Evolutionary conservation across 441 rosid genomes (phyloP).

Genomic region (Theobroma grandiflorum): DNA sequence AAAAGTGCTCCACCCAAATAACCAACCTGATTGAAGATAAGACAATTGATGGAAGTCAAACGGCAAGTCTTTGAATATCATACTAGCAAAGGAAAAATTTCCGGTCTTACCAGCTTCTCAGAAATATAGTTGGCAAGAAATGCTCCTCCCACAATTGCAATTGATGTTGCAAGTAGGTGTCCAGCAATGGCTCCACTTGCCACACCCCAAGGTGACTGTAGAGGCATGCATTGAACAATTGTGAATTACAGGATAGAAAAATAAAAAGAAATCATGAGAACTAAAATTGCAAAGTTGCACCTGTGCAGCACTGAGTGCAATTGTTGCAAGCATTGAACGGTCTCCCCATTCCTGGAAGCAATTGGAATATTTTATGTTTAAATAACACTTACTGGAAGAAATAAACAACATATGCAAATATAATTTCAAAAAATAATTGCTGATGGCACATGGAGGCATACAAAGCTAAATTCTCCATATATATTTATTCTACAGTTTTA

Average conservation of each 20-base stretch:
- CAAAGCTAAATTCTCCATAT: no score
- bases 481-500: no score
- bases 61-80: not conserved
- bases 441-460: no score
- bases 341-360: slow-evolving; percentile 97
- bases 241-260: not conserved
- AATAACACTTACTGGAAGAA: no score
- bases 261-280: not conserved
- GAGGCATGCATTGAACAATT: slow-evolving; percentile 2
- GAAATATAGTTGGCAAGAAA: slow-evolving; percentile 93
- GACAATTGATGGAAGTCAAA: slow-evolving; percentile 11
- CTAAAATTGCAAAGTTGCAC: slow-evolving; percentile 39
- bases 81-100: slow-evolving; percentile 11
- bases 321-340: slow-evolving; percentile 99
- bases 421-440: no score
- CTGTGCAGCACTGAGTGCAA: slow-evolving; percentile 98
- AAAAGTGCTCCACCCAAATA: slow-evolving; percentile 87
- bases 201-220: slow-evolving; percentile 94
- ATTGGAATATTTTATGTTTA: not conserved
- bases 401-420: no score
- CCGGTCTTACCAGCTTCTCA: slow-evolving; percentile 73
- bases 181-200: slow-evolving; percentile 97
- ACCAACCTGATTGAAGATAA: slow-evolving; percentile 73
- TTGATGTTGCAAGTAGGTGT: slow-evolving; percentile 82
- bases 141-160: slow-evolving; percentile 92